A percentile compares a stretch with the other conserved stretches of the same genome.
phyloP scores from a whole-genome alignment of 2,329 filamentous ascomycete genomes.

The Colletotrichum sp. region DNA sequence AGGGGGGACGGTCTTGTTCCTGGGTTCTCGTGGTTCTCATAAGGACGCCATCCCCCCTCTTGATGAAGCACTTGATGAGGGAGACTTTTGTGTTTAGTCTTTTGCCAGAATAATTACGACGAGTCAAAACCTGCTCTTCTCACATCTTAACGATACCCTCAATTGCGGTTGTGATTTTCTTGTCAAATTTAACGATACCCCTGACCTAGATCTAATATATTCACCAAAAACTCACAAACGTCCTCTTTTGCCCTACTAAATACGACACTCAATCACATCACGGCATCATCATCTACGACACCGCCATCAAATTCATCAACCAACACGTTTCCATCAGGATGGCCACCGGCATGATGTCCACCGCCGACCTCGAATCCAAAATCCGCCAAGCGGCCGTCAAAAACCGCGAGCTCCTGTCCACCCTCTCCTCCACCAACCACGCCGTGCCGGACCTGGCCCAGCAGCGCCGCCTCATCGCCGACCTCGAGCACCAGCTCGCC shows the following conservation, averaged over 20 bases:
- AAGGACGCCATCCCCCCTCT: neutral
- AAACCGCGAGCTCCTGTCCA: conserved; percentile 48
- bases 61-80: too few species aligned
- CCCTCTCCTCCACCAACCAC: conserved; percentile 54
- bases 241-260: neutral
- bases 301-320: neutral
- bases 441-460: conserved; percentile 49
- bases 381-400: conserved; percentile 44
- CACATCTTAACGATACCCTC: neutral
- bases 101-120: neutral
- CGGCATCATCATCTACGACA: neutral
- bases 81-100: too few species aligned
- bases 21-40: neutral
- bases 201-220: neutral
- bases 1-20: neutral
- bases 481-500: conserved; percentile 47
- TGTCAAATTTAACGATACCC: neutral
- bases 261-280: fast-evolving
- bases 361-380: conserved; percentile 32
- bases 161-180: too few species aligned
- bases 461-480: conserved; percentile 47
- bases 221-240: fast-evolving
- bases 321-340: neutral
- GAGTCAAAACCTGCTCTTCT: neutral
- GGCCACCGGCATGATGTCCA: neutral